phyloP scores from a whole-genome alignment of 352 stramenopile genomes.

The Globisporangium paddicum region DNA sequence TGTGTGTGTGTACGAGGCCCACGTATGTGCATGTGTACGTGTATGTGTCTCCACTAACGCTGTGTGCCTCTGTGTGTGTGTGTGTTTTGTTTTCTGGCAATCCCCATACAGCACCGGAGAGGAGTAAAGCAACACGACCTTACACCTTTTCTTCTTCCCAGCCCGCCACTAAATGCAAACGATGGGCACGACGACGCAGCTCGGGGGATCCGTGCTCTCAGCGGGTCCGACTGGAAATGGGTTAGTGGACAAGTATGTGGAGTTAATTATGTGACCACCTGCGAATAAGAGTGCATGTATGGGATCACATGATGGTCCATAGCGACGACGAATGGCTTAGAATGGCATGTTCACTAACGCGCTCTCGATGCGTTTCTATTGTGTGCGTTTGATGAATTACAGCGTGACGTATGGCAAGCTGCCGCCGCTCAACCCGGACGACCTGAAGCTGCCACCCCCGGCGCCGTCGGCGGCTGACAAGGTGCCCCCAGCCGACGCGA shows the following conservation, averaged over 20 bases:
- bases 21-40: background rate
- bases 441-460: constrained; percentile 76
- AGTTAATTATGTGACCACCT: background rate
- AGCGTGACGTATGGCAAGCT: constrained; percentile 75
- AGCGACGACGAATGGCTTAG: background rate
- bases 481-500: constrained; percentile 54
- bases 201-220: constrained; percentile 56
- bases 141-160: background rate
- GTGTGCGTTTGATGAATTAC: background rate
- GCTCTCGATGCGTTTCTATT: too few relatives aligned
- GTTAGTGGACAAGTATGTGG: constrained; percentile 39
- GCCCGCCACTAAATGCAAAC: constrained; percentile 12
- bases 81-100: background rate
- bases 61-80: background rate
- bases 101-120: background rate
- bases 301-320: background rate
- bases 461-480: constrained; percentile 74
- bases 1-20: background rate
- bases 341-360: background rate
- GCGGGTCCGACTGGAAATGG: constrained; percentile 59
- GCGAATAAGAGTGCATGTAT: background rate
- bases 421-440: constrained; percentile 78
- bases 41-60: background rate
- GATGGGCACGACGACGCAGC: constrained; percentile 27
- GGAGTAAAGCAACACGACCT: too few relatives aligned